Base-by-base conservation (phyloP, 2,329 filamentous ascomycete species). In the Clarireedia monteithiana region DNA sequence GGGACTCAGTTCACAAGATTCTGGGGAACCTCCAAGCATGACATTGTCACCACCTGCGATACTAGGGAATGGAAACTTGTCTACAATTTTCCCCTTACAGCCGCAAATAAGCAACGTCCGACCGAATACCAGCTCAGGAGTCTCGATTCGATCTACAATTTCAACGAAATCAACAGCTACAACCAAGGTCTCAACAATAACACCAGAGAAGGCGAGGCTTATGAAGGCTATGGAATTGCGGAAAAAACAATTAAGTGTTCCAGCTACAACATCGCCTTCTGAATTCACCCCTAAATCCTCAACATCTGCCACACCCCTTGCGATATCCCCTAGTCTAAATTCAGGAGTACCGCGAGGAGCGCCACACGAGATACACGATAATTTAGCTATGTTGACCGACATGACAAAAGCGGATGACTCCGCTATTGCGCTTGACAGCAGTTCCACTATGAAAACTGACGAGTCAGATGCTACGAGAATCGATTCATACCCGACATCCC, bases 171-270 rank as follows among this genome's bases (percentile, higher is more conserved):
- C 59, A 15, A 55, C 53, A 24, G 55, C 54, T 24, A 50, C 54
- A 67, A 72, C 54, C 65, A 74, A 62, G 59, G 60, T 58, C 53
- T 69, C 51, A 61, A 73, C 75, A n/a, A 86, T 95, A 66, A 90
- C 89, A 1, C 89, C 89, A 0, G 94, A 99, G 70, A 97, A 95
- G 74, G 84, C 89, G 59, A 81, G 94, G 54, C 76, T 99, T 60
- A 91, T 96, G 89, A 96, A 95, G 74, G 94, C 94, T 6, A 80
- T 96, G 73, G 88, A 96, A 71, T 72, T 96, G 63, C 82, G 92
- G 52, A 94, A 95, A 71, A 90, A 88, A 72, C 91, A 90, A 70
- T 84, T 85, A 67, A 71, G 71, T 50, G 68, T 62, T 30, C 48
- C 57, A 40, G 44, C 46, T 17, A 24, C 51, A n/a, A 46, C 49